Conservation (phyloP, 2,329 filamentous ascomycete genomes). For the Beauveria scarabaeidicola region DNA sequence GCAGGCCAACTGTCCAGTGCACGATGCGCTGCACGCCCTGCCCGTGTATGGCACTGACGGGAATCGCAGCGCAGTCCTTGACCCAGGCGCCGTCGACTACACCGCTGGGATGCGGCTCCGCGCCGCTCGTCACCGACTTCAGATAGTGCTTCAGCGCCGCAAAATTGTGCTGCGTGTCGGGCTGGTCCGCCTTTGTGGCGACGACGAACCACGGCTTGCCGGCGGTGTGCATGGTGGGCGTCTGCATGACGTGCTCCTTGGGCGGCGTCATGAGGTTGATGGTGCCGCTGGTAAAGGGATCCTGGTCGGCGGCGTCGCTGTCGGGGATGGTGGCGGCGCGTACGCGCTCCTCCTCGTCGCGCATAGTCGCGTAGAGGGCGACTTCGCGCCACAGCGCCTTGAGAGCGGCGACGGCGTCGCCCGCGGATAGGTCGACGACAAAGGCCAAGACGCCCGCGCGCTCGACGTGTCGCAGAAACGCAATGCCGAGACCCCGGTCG, state of each 20-base stretch:
- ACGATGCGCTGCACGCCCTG: constrained; percentile 72
- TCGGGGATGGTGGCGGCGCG: constrained; percentile 50
- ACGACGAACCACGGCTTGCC: constrained; percentile 95
- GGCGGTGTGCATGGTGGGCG: constrained; percentile 61
- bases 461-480: constrained; percentile 90
- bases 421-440: constrained; percentile 75
- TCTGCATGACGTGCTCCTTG: not conserved
- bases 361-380: constrained; percentile 70
- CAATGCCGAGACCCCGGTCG: constrained; percentile 82
- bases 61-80: constrained; percentile 60
- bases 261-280: not conserved
- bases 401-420: constrained; percentile 70
- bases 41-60: constrained; percentile 81
- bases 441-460: constrained; percentile 89
- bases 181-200: constrained; percentile 83
- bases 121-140: constrained; percentile 51
- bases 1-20: constrained; percentile 60
- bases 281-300: constrained; percentile 11
- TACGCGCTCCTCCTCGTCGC: constrained; percentile 63
- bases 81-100: constrained; percentile 45
- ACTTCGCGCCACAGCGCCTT: constrained; percentile 86
- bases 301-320: constrained; percentile 36
- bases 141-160: constrained; percentile 61
- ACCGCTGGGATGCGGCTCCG: constrained; percentile 63
- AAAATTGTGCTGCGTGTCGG: constrained; percentile 72